Conservation (phyloP, 176 grass and related monocot species). For the Triticum turgidum region DNA sequence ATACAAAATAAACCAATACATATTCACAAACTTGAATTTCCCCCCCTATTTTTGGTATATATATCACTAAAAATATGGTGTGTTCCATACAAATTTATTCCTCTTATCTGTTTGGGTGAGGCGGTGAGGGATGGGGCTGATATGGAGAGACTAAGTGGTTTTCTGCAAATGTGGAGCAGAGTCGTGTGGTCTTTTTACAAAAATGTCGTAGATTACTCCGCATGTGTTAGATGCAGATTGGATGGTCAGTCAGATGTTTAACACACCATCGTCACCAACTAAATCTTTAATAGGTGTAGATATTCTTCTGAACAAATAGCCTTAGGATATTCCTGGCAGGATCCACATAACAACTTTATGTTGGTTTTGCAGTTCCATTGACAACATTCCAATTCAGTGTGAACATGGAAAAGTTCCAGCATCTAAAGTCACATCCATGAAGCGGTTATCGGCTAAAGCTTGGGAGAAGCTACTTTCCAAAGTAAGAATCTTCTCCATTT, state of each 20-base stretch:
- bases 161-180: not conserved
- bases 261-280: not conserved
- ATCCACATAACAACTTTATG: slow-evolving; percentile 1
- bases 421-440: slow-evolving; percentile 80
- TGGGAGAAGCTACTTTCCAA: slow-evolving; percentile 77
- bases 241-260: not conserved
- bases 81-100: not conserved
- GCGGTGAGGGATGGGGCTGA: not conserved
- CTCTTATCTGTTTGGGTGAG: not conserved
- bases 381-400: slow-evolving; percentile 83
- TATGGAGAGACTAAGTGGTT: not conserved
- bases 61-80: not conserved
- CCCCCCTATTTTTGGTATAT: not conserved
- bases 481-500: slow-evolving; percentile 38
- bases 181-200: not conserved
- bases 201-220: not conserved
- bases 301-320: not conserved
- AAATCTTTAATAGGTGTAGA: not conserved
- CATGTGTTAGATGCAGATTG: not conserved
- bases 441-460: slow-evolving; percentile 73
- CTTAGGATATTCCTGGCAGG: slow-evolving; percentile 9
- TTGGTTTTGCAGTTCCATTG: slow-evolving; percentile 61
- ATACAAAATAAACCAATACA: not conserved
- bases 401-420: slow-evolving; percentile 81
- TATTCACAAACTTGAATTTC: not conserved